A percentile compares a stretch with the other conserved stretches of the same genome.
Evolutionary conservation across 176 grass and related monocot genomes (phyloP).

Genomic region (Oryza brachyantha): DNA sequence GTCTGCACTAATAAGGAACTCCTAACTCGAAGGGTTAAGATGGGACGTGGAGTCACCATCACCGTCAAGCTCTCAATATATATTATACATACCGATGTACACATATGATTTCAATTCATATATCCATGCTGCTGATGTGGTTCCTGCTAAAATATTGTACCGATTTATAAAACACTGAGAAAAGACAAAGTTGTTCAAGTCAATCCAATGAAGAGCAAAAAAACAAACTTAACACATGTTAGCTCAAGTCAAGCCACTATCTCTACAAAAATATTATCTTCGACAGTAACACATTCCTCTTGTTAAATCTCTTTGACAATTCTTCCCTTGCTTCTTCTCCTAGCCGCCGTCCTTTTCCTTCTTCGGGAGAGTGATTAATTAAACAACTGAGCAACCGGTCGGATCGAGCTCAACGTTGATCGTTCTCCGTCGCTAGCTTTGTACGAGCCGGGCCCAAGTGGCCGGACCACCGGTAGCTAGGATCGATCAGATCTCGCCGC

Average conservation of each 20-base stretch:
- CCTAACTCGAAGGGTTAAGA: not conserved
- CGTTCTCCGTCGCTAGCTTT: not conserved
- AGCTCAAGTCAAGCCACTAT: slow-evolving; percentile 10
- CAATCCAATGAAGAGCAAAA: not conserved
- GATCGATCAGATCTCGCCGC: not conserved
- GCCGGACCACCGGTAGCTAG: not conserved
- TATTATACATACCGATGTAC: not conserved
- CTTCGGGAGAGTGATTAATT: not conserved
- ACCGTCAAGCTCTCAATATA: not conserved
- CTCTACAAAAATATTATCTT: not conserved
- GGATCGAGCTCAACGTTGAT: not conserved
- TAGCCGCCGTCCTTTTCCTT: not conserved
- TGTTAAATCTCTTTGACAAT: not conserved
- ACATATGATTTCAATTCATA: not conserved
- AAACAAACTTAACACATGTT: not conserved
- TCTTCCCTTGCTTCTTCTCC: not conserved
- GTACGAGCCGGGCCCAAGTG: slow-evolving; percentile 3
- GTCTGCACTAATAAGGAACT: not conserved
- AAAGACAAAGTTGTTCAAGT: slow-evolving; percentile 2
- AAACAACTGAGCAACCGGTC: not conserved
- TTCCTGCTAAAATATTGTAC: not conserved
- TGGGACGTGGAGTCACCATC: not conserved
- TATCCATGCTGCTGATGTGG: not conserved
- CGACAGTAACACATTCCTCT: slow-evolving; percentile 11
- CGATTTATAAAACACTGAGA: not conserved